Conservation (phyloP, 108 stramenopile species). For the Nitzschia putrida region DNA sequence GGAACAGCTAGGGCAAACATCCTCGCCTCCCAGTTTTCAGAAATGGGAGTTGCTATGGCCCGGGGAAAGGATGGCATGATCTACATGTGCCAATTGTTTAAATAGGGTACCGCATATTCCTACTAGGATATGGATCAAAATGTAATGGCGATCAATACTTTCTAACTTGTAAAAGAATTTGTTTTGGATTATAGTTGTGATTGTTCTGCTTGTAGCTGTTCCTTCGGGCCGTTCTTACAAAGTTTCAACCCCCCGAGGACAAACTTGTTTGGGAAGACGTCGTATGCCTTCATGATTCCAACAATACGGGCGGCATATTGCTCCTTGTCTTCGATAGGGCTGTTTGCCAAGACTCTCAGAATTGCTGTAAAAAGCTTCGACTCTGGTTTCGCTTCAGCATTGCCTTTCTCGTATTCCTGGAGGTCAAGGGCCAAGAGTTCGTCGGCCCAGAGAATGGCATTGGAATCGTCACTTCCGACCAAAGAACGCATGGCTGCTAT, state of each 20-base stretch:
- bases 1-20: conserved; percentile 12
- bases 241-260: neutral
- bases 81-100: conserved; percentile 28
- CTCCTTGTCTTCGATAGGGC: conserved; percentile 21
- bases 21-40: conserved; percentile 2
- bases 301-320: conserved; percentile 22
- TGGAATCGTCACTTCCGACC: conserved; percentile 47
- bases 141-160: neutral
- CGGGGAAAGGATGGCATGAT: conserved; percentile 17
- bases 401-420: conserved; percentile 18
- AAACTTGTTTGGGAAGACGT: conserved; percentile 15
- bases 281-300: conserved; percentile 26
- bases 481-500: conserved; percentile 28
- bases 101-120: neutral
- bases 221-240: no score
- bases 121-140: neutral
- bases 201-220: no score
- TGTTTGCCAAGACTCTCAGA: conserved; percentile 19
- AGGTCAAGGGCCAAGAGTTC: conserved; percentile 25
- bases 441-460: conserved; percentile 47
- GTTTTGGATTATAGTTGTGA: neutral
- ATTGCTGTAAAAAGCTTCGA: conserved; percentile 18
- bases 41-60: conserved; percentile 21
- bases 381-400: conserved; percentile 19
- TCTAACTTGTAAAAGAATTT: neutral